These are phyloP conservation scores for Zoysia pacifica DNA, from an alignment of 176 grass and related monocot species.

Conservation along the genomic window DNA sequence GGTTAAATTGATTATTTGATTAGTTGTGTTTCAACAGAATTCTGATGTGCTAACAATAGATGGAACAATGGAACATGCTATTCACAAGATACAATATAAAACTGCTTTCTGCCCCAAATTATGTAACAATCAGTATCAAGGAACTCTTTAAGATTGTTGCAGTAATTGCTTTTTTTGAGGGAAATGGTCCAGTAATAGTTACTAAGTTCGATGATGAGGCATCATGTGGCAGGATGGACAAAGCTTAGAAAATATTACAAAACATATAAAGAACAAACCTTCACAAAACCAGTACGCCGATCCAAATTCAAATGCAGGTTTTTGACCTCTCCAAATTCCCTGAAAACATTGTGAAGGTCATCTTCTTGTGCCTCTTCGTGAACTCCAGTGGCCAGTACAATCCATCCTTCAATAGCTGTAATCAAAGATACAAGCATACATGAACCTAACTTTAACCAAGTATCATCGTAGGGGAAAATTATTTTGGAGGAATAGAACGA, in stretches of 20 bases:
- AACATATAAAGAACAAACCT: conserved; percentile 48
- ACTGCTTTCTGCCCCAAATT: not conserved
- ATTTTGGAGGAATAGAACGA: not conserved
- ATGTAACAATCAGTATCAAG: not conserved
- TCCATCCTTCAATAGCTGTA: conserved; percentile 92
- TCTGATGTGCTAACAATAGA: not conserved
- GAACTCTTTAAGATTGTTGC: not conserved
- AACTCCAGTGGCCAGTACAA: conserved; percentile 80
- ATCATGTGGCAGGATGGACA: not conserved
- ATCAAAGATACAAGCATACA: not conserved
- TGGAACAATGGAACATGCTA: not conserved
- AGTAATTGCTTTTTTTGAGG: no score
- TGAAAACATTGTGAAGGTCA: conserved; percentile 69
- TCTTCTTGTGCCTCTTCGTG: conserved; percentile 92
- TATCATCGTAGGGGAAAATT: conserved; percentile 10
- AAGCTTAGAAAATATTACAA: not conserved
- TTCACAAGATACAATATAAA: conserved; percentile 17
- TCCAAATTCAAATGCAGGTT: conserved; percentile 93
- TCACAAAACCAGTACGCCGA: conserved; percentile 87
- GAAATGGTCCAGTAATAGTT: not conserved
- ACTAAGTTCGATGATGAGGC: not conserved
- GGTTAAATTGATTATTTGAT: conserved; percentile 2
- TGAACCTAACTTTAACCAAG: conserved; percentile 8
- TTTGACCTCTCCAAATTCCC: conserved; percentile 76
- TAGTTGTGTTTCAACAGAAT: not conserved